Evolutionary conservation across 306 rosid genomes (phyloP).

Genomic region (Citrullus mucosospermus): DNA sequence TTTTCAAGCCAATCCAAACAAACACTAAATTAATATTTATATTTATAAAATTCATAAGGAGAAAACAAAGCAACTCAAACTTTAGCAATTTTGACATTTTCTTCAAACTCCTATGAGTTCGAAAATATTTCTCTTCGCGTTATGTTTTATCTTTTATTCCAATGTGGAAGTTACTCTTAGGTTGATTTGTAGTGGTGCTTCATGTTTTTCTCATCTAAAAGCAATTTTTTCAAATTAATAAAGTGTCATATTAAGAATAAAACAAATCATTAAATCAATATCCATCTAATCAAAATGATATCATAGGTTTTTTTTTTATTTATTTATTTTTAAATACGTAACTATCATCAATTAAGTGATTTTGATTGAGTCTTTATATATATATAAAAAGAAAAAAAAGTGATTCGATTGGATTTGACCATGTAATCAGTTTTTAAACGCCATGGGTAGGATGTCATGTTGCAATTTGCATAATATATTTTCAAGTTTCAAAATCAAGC

Average conservation of each 20-base stretch:
- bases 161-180: too few species aligned
- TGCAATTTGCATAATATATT: neutral
- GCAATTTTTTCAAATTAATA: neutral
- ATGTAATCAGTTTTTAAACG: neutral
- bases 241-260: neutral
- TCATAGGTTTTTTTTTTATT: neutral
- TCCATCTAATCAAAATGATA: neutral
- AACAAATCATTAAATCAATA: neutral
- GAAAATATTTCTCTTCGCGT: too few species aligned
- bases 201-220: too few species aligned
- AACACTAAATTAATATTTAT: too few species aligned
- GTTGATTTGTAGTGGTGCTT: too few species aligned
- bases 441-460: constrained; percentile 1
- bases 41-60: too few species aligned
- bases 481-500: neutral
- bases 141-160: too few species aligned
- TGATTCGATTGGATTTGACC: neutral
- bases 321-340: neutral
- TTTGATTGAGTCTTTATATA: neutral
- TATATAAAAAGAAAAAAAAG: neutral
- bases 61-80: too few species aligned
- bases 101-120: too few species aligned
- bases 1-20: too few species aligned
- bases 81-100: too few species aligned
- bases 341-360: neutral